Percentiles rank a stretch among this genome's conserved stretches.
These are phyloP conservation scores for Pythium oligandrum DNA, from an alignment of 352 stramenopile genomes.

Conservation along the genomic window DNA sequence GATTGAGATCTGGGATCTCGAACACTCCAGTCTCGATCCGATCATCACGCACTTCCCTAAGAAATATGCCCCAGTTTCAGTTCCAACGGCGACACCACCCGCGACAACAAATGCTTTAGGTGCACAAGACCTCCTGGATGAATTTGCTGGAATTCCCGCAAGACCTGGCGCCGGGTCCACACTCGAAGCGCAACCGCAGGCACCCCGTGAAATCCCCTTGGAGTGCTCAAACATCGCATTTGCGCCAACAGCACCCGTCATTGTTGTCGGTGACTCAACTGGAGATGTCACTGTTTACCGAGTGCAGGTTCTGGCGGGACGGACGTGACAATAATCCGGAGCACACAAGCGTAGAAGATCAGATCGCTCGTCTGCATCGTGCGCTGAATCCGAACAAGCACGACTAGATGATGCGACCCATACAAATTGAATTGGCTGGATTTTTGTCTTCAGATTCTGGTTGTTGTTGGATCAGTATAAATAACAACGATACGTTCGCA, in stretches of 20 bases:
- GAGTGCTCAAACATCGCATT: constrained; percentile 75
- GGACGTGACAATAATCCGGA: constrained; percentile 7
- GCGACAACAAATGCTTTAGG: constrained; percentile 3
- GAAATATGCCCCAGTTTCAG: constrained; percentile 25
- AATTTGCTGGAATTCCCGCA: constrained; percentile 1
- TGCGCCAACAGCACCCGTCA: constrained; percentile 57
- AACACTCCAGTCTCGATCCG: constrained; percentile 77
- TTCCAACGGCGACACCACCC: constrained; percentile 2
- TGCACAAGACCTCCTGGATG: constrained; percentile 8
- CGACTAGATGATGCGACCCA: constrained; percentile 13
- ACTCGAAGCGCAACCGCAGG: background rate
- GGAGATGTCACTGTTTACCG: constrained; percentile 75
- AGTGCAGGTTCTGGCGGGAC: constrained; percentile 34
- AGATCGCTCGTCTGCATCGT: constrained; percentile 43
- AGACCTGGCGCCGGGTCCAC: background rate
- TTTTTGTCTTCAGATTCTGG: no score
- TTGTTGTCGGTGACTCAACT: constrained; percentile 72
- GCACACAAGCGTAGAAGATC: constrained; percentile 34
- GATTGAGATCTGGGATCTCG: constrained; percentile 90
- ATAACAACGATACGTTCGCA: no score
- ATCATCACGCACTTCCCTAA: constrained; percentile 75
- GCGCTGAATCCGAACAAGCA: constrained; percentile 55
- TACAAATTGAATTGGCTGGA: no score
- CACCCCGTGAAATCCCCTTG: constrained; percentile 31
- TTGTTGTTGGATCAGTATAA: no score